Evolutionary conservation across 2,329 filamentous ascomycete species (phyloP).

Genomic region (Exophiala sp.): DNA sequence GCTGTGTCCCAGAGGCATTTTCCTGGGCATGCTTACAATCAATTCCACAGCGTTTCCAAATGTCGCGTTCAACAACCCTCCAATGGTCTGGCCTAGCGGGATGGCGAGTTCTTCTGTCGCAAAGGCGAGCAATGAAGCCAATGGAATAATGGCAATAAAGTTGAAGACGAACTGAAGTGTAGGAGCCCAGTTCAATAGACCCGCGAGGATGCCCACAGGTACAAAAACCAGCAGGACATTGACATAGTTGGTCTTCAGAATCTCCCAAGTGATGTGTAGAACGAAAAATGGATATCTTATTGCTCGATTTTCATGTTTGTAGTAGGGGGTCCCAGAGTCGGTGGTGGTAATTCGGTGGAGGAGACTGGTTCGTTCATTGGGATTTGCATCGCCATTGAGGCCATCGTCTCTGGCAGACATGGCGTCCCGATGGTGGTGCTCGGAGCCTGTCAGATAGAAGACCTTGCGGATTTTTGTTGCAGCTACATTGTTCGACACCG

Average conservation of each 20-base stretch:
- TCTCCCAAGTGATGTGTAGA: constrained; percentile 39
- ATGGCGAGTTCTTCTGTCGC: constrained; percentile 58
- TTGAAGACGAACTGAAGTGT: constrained; percentile 57
- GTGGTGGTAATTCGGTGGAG: constrained; percentile 27
- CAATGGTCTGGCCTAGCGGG: constrained; percentile 56
- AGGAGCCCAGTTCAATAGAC: constrained; percentile 54
- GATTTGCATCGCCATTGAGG: constrained; percentile 32
- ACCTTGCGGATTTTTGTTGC: constrained; percentile 20
- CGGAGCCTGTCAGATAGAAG: constrained; percentile 14
- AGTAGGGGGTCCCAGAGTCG: constrained; percentile 30
- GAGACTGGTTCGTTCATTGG: constrained; percentile 35
- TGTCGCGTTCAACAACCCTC: constrained; percentile 59
- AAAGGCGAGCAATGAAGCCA: constrained; percentile 58
- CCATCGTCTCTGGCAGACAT: constrained; percentile 23
- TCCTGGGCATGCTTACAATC: constrained; percentile 66
- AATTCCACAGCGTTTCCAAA: constrained; percentile 62
- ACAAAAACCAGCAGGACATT: constrained; percentile 60
- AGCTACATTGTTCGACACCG: constrained; percentile 20
- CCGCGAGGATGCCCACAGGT: constrained; percentile 57
- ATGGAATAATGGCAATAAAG: constrained; percentile 59
- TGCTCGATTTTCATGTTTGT: constrained; percentile 36
- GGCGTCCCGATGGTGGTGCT: constrained; percentile 1
- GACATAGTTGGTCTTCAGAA: constrained; percentile 47
- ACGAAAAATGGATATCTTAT: constrained; percentile 38
- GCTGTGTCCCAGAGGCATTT: too few relatives aligned